Percentiles rank a stretch among this genome's conserved stretches.
Evolutionary conservation across 345 rosid genomes (phyloP).

Genomic region (Psidium guajava): DNA sequence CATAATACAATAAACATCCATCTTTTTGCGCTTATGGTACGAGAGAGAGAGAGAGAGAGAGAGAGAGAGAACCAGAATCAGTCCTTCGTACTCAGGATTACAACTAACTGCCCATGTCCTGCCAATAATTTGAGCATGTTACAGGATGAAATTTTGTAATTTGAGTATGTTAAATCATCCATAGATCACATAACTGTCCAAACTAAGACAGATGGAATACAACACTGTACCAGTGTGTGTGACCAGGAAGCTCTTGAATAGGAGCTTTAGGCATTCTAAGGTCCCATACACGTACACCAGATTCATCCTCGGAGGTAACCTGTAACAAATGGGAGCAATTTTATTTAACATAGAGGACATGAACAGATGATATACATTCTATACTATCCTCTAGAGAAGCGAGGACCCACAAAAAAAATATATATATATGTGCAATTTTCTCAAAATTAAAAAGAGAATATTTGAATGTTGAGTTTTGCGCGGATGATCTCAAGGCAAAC

Average conservation of each 20-base stretch:
- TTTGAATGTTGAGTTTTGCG: neutral
- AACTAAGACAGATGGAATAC: neutral
- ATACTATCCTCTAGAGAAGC: neutral
- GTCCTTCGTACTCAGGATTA: slow-evolving; percentile 72
- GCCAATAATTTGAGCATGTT: slow-evolving; percentile 13
- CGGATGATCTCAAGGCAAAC: neutral
- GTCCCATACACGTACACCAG: slow-evolving; percentile 73
- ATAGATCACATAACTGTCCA: slow-evolving; percentile 1
- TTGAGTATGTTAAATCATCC: neutral
- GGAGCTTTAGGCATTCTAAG: slow-evolving; percentile 58
- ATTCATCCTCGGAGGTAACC: slow-evolving; percentile 78
- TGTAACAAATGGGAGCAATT: slow-evolving; percentile 5
- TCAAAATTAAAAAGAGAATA: neutral
- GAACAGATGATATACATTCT: neutral
- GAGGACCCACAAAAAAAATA: neutral
- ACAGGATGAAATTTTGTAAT: neutral
- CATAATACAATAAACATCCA: neutral
- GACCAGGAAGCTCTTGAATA: slow-evolving; percentile 69
- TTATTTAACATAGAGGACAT: neutral
- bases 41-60: slow-evolving; percentile 3
- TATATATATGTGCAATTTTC: neutral
- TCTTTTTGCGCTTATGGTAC: neutral
- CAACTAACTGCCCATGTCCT: slow-evolving; percentile 91
- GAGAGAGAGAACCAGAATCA: slow-evolving; percentile 57
- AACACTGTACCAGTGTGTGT: slow-evolving; percentile 61